Percentiles rank a stretch among this genome's conserved stretches.
phyloP scores from a whole-genome alignment of 805 yeast species.

The Isabelozyma heimii region DNA sequence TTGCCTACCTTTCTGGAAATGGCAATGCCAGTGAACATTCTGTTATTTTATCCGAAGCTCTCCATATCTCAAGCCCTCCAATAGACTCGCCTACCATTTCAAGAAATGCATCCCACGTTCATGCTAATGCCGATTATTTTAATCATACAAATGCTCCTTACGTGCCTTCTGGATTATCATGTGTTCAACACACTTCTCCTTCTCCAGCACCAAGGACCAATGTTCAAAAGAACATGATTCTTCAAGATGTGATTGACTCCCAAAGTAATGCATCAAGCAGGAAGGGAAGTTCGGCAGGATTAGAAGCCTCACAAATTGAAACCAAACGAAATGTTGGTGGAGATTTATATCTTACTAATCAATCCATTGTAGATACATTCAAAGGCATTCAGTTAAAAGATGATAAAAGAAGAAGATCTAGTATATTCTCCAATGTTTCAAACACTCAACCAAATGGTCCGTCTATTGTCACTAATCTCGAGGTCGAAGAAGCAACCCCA shows the following conservation, averaged over 20 bases:
- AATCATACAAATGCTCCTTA: constrained; percentile 1
- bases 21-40: constrained; percentile 17
- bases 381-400: constrained; percentile 42
- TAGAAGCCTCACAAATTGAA: constrained; percentile 43
- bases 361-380: constrained; percentile 40
- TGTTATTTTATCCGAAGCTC: constrained; percentile 31
- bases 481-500: not conserved
- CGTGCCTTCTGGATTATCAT: constrained; percentile 16
- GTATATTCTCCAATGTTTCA: constrained; percentile 16
- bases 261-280: constrained; percentile 23
- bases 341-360: constrained; percentile 41
- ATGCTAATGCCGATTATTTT: constrained; percentile 2
- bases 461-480: not conserved
- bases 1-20: constrained; percentile 4
- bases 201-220: not conserved
- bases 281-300: constrained; percentile 27
- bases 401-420: constrained; percentile 36
- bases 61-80: constrained; percentile 13
- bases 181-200: not conserved
- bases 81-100: constrained; percentile 4
- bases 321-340: constrained; percentile 46
- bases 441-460: not conserved
- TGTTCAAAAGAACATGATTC: constrained; percentile 10
- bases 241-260: constrained; percentile 34
- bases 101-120: constrained; percentile 1